Percentiles rank a stretch among this genome's conserved stretches.
Conservation (phyloP, 2,329 filamentous ascomycete species). For the Clathrospora elynae region DNA sequence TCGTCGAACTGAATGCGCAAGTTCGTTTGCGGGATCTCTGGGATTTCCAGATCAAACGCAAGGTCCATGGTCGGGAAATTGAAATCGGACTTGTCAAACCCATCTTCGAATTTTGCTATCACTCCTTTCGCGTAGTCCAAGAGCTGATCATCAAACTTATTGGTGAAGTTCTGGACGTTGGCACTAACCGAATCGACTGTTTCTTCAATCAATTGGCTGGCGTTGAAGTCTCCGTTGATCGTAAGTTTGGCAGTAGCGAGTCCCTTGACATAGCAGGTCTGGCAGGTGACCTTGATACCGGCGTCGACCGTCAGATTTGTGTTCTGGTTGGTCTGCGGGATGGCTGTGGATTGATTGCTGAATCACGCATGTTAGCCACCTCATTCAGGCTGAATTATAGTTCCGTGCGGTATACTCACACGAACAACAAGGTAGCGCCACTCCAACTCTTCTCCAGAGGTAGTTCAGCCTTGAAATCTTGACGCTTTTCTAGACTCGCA, state of each 20-base stretch:
- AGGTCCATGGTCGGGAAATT: conserved; percentile 25
- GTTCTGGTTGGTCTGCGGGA: conserved; percentile 15
- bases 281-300: conserved; percentile 54
- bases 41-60: conserved; percentile 49
- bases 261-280: conserved; percentile 59
- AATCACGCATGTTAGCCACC: not conserved
- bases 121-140: conserved; percentile 13
- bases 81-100: conserved; percentile 26
- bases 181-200: conserved; percentile 20
- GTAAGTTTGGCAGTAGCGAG: conserved; percentile 52
- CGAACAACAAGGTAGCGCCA: conserved; percentile 46
- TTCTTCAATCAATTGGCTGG: conserved; percentile 24
- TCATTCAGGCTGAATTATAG: not conserved
- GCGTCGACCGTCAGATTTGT: conserved; percentile 17
- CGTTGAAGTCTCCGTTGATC: conserved; percentile 52
- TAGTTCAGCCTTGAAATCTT: conserved; percentile 18
- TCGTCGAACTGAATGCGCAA: conserved; percentile 58
- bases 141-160: conserved; percentile 17
- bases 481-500: conserved; percentile 10
- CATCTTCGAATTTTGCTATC: conserved; percentile 22
- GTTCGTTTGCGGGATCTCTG: conserved; percentile 51
- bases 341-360: no score
- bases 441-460: conserved; percentile 50
- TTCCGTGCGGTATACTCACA: conserved; percentile 24
- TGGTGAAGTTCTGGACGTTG: conserved; percentile 25